Percentiles rank a stretch among this genome's conserved stretches.
phyloP scores from a whole-genome alignment of 2,329 filamentous ascomycete species.

The Xylariaceae sp. region DNA sequence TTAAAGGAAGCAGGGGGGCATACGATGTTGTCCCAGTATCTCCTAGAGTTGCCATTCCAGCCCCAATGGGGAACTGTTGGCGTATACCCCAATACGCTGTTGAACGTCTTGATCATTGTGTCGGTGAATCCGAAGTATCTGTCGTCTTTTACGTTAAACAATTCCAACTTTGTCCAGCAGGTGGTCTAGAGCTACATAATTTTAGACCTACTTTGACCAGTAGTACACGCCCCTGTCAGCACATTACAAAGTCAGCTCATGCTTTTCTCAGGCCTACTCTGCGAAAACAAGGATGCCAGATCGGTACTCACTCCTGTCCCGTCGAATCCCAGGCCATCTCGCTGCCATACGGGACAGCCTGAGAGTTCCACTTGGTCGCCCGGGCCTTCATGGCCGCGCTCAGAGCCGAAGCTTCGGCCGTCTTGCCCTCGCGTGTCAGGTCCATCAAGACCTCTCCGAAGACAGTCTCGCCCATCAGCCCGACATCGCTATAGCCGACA shows the following conservation, averaged over 20 bases:
- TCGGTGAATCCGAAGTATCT: slow-evolving; percentile 44
- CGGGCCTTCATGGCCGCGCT: slow-evolving; percentile 43
- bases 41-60: slow-evolving; percentile 55
- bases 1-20: background rate
- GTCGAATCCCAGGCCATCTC: slow-evolving; percentile 61
- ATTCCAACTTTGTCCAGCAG: background rate
- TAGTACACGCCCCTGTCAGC: slow-evolving; percentile 46
- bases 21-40: slow-evolving; percentile 55
- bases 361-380: slow-evolving; percentile 44
- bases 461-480: slow-evolving; percentile 56
- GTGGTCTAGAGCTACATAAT: background rate
- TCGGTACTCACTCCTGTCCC: slow-evolving; percentile 42
- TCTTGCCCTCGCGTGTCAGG: slow-evolving; percentile 42
- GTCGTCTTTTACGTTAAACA: slow-evolving; percentile 1
- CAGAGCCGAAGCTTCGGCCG: slow-evolving; percentile 34
- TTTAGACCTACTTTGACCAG: slow-evolving; percentile 41
- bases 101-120: slow-evolving; percentile 44
- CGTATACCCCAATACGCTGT: slow-evolving; percentile 51
- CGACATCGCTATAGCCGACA: slow-evolving; percentile 40
- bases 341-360: slow-evolving; percentile 51
- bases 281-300: no score
- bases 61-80: slow-evolving; percentile 56
- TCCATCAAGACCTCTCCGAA: slow-evolving; percentile 48
- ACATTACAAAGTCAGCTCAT: slow-evolving; percentile 7
- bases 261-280: background rate